Percentiles rank a stretch among this genome's conserved stretches.
These are phyloP conservation scores for Typha latifolia DNA, from an alignment of 176 grass and related monocot genomes.

Conservation along the genomic window DNA sequence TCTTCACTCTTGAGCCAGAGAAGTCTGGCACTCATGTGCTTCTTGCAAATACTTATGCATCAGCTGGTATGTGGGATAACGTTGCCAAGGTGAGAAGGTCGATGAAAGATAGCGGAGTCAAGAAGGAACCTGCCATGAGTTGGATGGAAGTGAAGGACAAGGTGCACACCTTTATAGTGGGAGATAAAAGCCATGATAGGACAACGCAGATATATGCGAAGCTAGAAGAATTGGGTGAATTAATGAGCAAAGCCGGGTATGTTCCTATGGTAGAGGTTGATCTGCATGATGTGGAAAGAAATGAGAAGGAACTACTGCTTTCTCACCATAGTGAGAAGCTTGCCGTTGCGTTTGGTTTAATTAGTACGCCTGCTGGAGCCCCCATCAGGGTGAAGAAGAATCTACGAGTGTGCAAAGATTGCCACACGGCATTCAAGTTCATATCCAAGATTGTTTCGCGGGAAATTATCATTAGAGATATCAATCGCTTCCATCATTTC, in stretches of 20 bases:
- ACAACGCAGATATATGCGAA: conserved; percentile 70
- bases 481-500: conserved; percentile 14
- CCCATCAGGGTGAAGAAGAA: conserved; percentile 84
- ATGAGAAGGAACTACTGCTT: conserved; percentile 69
- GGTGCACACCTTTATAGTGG: conserved; percentile 77
- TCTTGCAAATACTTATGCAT: conserved; percentile 71
- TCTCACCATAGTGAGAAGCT: conserved; percentile 74
- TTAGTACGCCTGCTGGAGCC: conserved; percentile 44
- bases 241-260: conserved; percentile 75
- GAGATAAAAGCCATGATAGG: conserved; percentile 56
- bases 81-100: conserved; percentile 51
- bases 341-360: conserved; percentile 47
- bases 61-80: conserved; percentile 60
- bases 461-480: conserved; percentile 56
- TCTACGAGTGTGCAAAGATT: conserved; percentile 66
- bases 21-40: conserved; percentile 76
- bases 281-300: conserved; percentile 55
- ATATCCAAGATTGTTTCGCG: conserved; percentile 64
- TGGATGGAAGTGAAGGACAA: conserved; percentile 87
- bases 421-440: conserved; percentile 50
- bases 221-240: conserved; percentile 64
- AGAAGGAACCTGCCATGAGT: conserved; percentile 77
- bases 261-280: conserved; percentile 51
- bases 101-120: conserved; percentile 60
- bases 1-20: conserved; percentile 71